Percentiles rank a stretch among this genome's conserved stretches.
Conservation (phyloP, 257 asterid species). For the Marsdenia floribunda region DNA sequence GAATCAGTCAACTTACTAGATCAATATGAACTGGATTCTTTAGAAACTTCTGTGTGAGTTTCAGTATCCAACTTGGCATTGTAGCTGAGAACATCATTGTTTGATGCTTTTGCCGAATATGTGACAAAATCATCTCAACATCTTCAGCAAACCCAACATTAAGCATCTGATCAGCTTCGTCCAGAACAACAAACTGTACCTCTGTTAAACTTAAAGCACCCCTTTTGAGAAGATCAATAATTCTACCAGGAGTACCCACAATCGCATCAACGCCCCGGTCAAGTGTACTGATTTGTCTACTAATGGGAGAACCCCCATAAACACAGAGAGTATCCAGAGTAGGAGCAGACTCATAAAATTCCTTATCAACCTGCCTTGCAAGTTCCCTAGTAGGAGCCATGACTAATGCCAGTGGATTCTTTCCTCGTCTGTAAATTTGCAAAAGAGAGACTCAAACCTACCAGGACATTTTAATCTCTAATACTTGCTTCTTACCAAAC, state of each 20-base stretch:
- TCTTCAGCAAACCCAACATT: constrained; percentile 96
- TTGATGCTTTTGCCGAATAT: constrained; percentile 73
- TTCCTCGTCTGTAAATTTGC: constrained; percentile 55
- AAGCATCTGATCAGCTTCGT: constrained; percentile 99
- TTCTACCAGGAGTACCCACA: constrained; percentile 94
- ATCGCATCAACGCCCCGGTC: constrained; percentile 78
- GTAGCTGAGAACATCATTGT: constrained; percentile 99
- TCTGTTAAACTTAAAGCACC: constrained; percentile 67
- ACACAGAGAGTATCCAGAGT: constrained; percentile 73
- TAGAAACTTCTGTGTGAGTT: constrained; percentile 73
- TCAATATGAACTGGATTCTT: constrained; percentile 72
- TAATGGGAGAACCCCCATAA: constrained; percentile 84
- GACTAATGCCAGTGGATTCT: constrained; percentile 66
- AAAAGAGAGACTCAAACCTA: constrained; percentile 10
- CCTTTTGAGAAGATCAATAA: constrained; percentile 84
- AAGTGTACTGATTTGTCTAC: constrained; percentile 74
- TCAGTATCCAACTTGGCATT: constrained; percentile 90
- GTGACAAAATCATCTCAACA: constrained; percentile 79
- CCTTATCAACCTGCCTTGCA: constrained; percentile 88
- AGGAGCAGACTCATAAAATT: constrained; percentile 72
- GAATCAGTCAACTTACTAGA: constrained; percentile 51
- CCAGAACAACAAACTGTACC: constrained; percentile 78
- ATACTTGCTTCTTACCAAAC: not conserved
- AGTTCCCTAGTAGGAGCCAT: constrained; percentile 98
- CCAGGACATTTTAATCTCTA: not conserved